phyloP scores from a whole-genome alignment of 169 alveolate genomes.

The Plasmodium billcollinsi region DNA sequence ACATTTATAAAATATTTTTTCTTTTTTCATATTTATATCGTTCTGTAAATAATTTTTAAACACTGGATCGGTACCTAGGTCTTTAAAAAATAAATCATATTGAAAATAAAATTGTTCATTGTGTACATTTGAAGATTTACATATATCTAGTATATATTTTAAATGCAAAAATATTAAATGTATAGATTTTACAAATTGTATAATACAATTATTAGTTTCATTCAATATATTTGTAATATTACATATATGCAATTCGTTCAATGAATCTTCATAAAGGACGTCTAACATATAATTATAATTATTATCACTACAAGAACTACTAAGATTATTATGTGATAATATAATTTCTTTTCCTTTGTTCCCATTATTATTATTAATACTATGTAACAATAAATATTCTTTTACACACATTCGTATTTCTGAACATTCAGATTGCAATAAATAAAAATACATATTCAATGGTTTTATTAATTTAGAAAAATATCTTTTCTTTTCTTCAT shows the following conservation, averaged over 20 bases:
- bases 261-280: no score
- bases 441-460: slow-evolving; percentile 15
- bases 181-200: not conserved
- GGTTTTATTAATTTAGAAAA: slow-evolving; percentile 20
- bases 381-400: slow-evolving; percentile 10
- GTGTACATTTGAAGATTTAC: not conserved
- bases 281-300: no score
- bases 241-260: no score
- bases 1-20: slow-evolving; percentile 40
- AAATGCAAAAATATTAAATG: slow-evolving; percentile 37
- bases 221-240: no score
- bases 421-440: slow-evolving; percentile 21
- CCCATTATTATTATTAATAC: not conserved
- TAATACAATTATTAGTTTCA: no score
- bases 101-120: not conserved
- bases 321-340: not conserved
- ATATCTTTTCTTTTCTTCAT: slow-evolving; percentile 7
- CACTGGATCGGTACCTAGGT: slow-evolving; percentile 8
- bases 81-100: slow-evolving; percentile 41
- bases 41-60: slow-evolving; percentile 25
- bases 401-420: slow-evolving; percentile 24
- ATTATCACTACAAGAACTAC: no score
- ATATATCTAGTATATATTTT: slow-evolving; percentile 14
- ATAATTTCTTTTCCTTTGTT: not conserved
- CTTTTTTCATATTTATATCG: slow-evolving; percentile 34